Evolutionary conservation across 441 rosid species (phyloP).

Genomic region (Arabidopsis lyrata): DNA sequence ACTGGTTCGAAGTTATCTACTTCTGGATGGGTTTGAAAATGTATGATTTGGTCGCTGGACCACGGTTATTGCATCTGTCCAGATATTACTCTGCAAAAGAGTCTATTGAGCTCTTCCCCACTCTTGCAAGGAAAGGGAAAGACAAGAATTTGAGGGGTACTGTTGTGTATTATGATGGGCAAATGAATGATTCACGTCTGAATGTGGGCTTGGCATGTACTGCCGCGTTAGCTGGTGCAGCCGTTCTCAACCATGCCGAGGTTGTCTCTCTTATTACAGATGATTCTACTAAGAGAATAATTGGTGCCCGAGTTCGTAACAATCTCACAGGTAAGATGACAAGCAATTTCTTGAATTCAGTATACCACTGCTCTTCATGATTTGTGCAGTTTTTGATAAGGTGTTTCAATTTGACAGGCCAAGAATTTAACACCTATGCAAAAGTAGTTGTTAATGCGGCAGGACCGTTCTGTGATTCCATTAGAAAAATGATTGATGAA

Average conservation of each 20-base stretch:
- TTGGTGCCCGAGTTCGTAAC: conserved; percentile 86
- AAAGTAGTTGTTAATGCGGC: conserved; percentile 94
- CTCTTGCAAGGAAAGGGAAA: conserved; percentile 82
- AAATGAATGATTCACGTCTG: conserved; percentile 95
- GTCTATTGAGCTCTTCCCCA: conserved; percentile 88
- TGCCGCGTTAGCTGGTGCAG: conserved; percentile 91
- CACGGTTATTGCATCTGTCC: conserved; percentile 80
- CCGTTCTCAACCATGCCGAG: conserved; percentile 94
- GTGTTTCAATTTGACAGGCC: conserved; percentile 53
- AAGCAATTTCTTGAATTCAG: conserved; percentile 22
- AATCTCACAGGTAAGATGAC: conserved; percentile 68
- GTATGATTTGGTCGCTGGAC: conserved; percentile 97
- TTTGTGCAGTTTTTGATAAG: conserved; percentile 14
- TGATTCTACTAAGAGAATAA: conserved; percentile 58
- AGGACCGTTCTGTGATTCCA: conserved; percentile 92
- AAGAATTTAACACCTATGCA: conserved; percentile 86
- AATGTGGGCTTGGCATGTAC: conserved; percentile 91
- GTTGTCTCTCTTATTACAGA: conserved; percentile 80
- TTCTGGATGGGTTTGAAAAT: conserved; percentile 93
- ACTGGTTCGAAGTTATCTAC: conserved; percentile 93
- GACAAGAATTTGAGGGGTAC: conserved; percentile 77
- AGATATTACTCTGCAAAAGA: conserved; percentile 87
- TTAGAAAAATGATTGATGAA: conserved; percentile 81
- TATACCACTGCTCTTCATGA: neutral
- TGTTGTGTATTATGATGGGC: conserved; percentile 95